Conservation (phyloP, 2,329 filamentous ascomycete species). For the Penicillium frequentans region DNA sequence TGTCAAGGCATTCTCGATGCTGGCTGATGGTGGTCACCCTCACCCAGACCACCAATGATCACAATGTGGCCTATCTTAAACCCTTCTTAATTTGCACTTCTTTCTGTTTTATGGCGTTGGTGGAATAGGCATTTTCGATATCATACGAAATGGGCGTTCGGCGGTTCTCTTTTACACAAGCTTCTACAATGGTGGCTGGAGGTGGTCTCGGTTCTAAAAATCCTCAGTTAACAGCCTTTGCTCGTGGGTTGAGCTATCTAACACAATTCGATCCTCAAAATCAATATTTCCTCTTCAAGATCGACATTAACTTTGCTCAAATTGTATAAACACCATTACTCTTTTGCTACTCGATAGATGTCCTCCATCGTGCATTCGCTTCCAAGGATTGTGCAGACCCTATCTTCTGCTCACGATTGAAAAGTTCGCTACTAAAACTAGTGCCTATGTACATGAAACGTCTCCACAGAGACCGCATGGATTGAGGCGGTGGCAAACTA, state of each 20-base stretch:
- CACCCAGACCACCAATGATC: neutral
- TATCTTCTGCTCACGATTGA: too few relatives aligned
- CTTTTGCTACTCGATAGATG: neutral
- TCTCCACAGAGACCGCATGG: neutral
- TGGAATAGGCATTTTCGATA: neutral
- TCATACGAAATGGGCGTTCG: neutral
- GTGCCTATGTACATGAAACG: neutral
- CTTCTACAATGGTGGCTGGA: neutral
- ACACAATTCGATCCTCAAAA: neutral
- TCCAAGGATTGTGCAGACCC: too few relatives aligned
- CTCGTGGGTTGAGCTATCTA: neutral
- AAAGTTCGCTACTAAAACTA: neutral
- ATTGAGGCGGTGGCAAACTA: neutral
- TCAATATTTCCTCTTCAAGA: neutral
- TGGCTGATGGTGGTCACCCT: slow-evolving; percentile 17
- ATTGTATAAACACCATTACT: neutral
- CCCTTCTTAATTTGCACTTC: neutral
- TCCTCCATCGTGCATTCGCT: neutral
- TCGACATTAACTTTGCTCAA: neutral
- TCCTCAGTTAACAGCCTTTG: neutral
- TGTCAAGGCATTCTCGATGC: slow-evolving; percentile 39
- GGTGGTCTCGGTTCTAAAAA: neutral
- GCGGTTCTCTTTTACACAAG: neutral
- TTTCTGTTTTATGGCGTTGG: neutral
- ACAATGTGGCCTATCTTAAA: neutral